Evolutionary conservation across 495 filamentous ascomycete species (phyloP).

Genomic region (Podospora fimiseda): DNA sequence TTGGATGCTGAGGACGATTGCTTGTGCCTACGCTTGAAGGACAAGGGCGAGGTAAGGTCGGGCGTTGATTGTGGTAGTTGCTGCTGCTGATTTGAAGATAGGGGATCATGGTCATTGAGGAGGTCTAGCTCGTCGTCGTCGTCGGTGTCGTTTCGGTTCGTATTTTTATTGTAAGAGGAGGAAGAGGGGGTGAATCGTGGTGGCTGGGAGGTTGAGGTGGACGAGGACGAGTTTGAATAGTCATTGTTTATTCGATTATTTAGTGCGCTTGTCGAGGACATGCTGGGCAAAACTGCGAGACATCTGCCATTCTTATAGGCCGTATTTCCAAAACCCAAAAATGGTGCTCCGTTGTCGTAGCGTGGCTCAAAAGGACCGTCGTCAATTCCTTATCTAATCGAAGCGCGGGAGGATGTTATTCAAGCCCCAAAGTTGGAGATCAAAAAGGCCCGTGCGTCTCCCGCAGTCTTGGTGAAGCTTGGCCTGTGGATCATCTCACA

Average conservation of each 20-base stretch:
- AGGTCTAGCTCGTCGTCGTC: constrained; percentile 42
- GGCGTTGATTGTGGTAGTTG: constrained; percentile 29
- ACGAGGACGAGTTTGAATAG: constrained; percentile 11
- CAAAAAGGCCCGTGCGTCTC: not conserved
- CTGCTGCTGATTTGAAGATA: constrained; percentile 18
- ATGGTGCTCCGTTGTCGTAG: not conserved
- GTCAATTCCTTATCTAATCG: not conserved
- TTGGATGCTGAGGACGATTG: constrained; percentile 21
- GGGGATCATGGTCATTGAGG: constrained; percentile 32
- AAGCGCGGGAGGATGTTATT: not conserved
- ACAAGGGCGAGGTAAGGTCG: constrained; percentile 51
- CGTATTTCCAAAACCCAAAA: not conserved
- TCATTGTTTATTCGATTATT: constrained; percentile 16
- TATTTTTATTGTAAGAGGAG: constrained; percentile 21
- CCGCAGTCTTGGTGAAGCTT: not conserved
- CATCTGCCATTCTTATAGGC: constrained; percentile 17
- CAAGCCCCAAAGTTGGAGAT: not conserved
- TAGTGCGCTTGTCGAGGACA: constrained; percentile 19
- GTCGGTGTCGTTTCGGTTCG: constrained; percentile 14
- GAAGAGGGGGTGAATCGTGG: not conserved
- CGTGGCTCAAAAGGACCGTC: not conserved
- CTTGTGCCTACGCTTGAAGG: constrained; percentile 82
- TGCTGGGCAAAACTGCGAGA: constrained; percentile 7
- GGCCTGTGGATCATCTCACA: not conserved
- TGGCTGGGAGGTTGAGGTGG: constrained; percentile 25